These are phyloP conservation scores for Kalmanozyma brasiliensis DNA, from an alignment of 1,284 basidiomycete genomes.

Conservation along the genomic window DNA sequence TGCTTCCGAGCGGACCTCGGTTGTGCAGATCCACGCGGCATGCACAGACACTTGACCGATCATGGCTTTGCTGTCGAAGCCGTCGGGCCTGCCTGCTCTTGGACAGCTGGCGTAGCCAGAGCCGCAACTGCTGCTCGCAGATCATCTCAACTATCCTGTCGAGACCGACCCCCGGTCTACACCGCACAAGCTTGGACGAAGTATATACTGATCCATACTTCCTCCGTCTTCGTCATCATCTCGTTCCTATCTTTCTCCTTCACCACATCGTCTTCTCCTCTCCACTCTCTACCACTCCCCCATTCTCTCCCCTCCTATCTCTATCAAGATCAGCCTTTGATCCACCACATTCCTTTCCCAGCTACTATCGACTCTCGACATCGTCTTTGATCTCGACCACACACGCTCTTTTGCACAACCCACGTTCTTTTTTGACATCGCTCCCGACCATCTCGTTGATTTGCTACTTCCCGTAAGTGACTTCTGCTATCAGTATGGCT, in stretches of 20 bases:
- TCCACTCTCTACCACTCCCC: slow-evolving; percentile 14
- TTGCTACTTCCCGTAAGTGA: slow-evolving; percentile 29
- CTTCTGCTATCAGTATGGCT: not conserved
- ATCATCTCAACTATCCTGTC: slow-evolving; percentile 22
- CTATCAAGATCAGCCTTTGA: slow-evolving; percentile 15
- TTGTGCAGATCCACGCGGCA: slow-evolving; percentile 17
- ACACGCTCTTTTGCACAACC: slow-evolving; percentile 44
- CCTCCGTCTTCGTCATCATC: slow-evolving; percentile 7
- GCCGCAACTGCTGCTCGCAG: too few species aligned
- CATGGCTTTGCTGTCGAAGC: slow-evolving; percentile 1
- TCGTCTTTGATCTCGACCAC: slow-evolving; percentile 22
- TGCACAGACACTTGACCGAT: not conserved
- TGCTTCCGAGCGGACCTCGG: slow-evolving; percentile 45
- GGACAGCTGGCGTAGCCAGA: not conserved
- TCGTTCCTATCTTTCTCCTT: slow-evolving; percentile 5
- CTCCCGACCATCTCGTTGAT: slow-evolving; percentile 8
- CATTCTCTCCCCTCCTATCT: slow-evolving; percentile 5
- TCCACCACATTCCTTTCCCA: slow-evolving; percentile 36
- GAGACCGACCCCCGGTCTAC: slow-evolving; percentile 9
- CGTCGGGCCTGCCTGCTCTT: not conserved
- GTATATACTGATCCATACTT: slow-evolving; percentile 37
- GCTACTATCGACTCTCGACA: slow-evolving; percentile 12
- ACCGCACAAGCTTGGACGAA: slow-evolving; percentile 26
- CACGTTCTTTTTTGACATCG: slow-evolving; percentile 23
- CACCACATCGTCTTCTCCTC: slow-evolving; percentile 18